Conservation (phyloP, 345 rosid species). For the Firmiana major region DNA sequence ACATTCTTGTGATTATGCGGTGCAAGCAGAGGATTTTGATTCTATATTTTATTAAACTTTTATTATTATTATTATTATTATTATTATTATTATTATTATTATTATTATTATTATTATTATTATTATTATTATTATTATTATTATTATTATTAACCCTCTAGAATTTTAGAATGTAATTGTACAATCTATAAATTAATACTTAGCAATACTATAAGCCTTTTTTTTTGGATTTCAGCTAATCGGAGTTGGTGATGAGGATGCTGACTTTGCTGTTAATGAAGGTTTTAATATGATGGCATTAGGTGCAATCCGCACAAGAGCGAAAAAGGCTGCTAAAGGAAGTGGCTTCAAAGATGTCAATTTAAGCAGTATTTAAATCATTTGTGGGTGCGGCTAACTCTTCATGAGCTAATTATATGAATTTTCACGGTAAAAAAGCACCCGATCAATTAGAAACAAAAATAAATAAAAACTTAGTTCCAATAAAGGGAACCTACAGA, state of each 20-base stretch:
- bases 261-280: constrained; percentile 50
- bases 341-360: constrained; percentile 27
- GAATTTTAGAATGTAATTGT: constrained; percentile 3
- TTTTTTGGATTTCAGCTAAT: constrained; percentile 50
- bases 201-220: neutral
- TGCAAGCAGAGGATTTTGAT: neutral
- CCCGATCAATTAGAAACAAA: no score
- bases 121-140: neutral
- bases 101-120: neutral
- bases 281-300: constrained; percentile 35
- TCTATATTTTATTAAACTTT: neutral
- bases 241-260: constrained; percentile 60
- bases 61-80: neutral
- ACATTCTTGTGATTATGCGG: neutral
- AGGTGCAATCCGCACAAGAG: constrained; percentile 32
- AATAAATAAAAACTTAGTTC: no score
- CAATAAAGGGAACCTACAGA: no score
- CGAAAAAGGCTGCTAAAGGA: constrained; percentile 25
- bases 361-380: no score
- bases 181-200: neutral
- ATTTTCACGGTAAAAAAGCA: no score
- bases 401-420: no score
- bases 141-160: neutral
- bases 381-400: no score
- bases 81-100: neutral